Evolutionary conservation across 257 asterid species (phyloP).

Genomic region (Jacaranda copaia): DNA sequence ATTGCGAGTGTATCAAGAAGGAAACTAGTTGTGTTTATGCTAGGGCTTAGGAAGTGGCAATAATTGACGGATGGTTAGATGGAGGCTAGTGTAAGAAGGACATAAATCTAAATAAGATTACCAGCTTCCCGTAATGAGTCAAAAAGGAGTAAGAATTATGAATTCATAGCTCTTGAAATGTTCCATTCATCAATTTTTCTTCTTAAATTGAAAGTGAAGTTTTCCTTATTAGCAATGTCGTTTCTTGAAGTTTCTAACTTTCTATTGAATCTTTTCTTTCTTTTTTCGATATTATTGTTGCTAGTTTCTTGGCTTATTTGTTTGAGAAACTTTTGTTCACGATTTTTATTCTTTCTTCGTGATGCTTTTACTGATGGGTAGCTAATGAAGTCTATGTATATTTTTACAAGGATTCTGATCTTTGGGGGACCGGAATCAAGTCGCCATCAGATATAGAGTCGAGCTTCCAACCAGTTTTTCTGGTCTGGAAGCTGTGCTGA

Average conservation of each 20-base stretch:
- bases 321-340: not conserved
- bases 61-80: too few relatives aligned
- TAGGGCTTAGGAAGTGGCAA: too few relatives aligned
- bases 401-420: constrained; percentile 57
- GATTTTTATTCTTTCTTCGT: too few relatives aligned
- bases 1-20: not conserved
- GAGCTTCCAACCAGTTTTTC: constrained; percentile 64
- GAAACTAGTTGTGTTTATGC: not conserved
- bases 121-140: not conserved
- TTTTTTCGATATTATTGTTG: not conserved
- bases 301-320: not conserved
- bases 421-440: constrained; percentile 40
- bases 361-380: not conserved
- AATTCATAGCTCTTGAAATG: not conserved
- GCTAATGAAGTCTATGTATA: constrained; percentile 27
- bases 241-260: not conserved
- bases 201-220: too few relatives aligned
- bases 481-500: constrained; percentile 90
- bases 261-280: not conserved
- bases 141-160: not conserved
- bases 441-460: constrained; percentile 63
- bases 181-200: not conserved
- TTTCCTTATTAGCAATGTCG: too few relatives aligned
- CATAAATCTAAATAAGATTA: too few relatives aligned
- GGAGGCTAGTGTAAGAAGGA: too few relatives aligned